Evolutionary conservation across 1,284 basidiomycete genomes (phyloP).

Genomic region (Apiotrichum domesticum): DNA sequence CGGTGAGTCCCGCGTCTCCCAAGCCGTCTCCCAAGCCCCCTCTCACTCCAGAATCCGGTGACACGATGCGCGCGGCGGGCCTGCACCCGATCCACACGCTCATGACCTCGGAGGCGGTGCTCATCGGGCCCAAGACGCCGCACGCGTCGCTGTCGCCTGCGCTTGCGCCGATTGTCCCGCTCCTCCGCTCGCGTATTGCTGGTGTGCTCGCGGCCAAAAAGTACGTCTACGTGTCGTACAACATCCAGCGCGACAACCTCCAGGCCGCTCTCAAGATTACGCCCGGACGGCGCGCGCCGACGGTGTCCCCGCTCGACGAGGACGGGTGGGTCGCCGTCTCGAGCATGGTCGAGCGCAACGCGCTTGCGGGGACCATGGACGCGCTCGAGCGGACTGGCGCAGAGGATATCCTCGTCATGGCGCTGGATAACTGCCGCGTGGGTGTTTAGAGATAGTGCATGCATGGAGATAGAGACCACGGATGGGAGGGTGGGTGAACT

Average conservation of each 20-base stretch:
- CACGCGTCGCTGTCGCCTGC: constrained; percentile 59
- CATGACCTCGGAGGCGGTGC: constrained; percentile 82
- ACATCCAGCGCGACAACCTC: constrained; percentile 65
- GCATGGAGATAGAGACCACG: not conserved
- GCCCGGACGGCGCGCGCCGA: constrained; percentile 84
- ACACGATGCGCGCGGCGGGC: constrained; percentile 98
- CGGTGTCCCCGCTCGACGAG: constrained; percentile 75
- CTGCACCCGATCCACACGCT: constrained; percentile 87
- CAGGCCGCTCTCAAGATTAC: constrained; percentile 65
- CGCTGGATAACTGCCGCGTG: constrained; percentile 89
- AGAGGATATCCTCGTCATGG: constrained; percentile 82
- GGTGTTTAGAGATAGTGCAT: constrained; percentile 45
- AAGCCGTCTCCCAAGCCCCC: not conserved
- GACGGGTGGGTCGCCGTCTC: constrained; percentile 85
- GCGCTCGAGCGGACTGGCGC: constrained; percentile 74
- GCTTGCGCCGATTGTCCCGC: constrained; percentile 58
- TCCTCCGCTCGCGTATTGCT: constrained; percentile 80
- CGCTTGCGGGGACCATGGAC: constrained; percentile 87
- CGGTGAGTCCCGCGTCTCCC: constrained; percentile 54
- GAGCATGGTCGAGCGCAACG: constrained; percentile 83
- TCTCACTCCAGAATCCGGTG: constrained; percentile 68
- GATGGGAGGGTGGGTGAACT: too few species aligned
- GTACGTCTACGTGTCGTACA: constrained; percentile 91
- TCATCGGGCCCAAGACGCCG: constrained; percentile 72
- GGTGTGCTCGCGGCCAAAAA: constrained; percentile 85